These are phyloP conservation scores for Clathrus columnatus DNA, from an alignment of 768 basidiomycete genomes.

Conservation along the genomic window DNA sequence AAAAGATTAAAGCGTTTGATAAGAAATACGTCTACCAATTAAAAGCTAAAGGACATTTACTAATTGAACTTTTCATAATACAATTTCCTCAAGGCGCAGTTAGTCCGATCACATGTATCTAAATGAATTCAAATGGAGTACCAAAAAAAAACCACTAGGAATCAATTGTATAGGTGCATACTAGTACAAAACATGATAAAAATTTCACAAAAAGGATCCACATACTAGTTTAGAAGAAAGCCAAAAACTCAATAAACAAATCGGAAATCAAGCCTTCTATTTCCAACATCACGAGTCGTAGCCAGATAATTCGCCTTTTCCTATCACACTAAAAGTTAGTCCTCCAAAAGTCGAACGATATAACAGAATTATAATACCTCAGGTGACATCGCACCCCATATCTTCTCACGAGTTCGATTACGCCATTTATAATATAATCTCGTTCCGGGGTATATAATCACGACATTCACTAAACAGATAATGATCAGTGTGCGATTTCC, in stretches of 20 bases:
- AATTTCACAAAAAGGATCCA: no score
- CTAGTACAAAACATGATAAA: no score
- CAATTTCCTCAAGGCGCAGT: no score
- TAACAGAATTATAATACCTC: conserved; percentile 27
- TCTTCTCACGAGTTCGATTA: conserved; percentile 39
- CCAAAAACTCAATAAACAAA: conserved; percentile 39
- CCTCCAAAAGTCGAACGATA: not conserved
- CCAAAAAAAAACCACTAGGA: no score
- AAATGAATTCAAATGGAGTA: no score
- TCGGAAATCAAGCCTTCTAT: conserved; percentile 50
- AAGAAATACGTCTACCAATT: no score
- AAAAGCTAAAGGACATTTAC: no score
- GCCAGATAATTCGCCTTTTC: conserved; percentile 49
- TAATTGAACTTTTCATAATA: no score
- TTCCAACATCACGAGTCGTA: conserved; percentile 55
- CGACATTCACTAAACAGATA: conserved; percentile 42
- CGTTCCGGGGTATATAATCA: conserved; percentile 40
- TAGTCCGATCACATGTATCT: no score
- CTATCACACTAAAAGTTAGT: conserved; percentile 21
- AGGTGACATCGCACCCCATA: conserved; percentile 42
- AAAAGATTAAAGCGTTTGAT: no score
- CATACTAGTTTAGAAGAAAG: no score
- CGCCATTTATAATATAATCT: conserved; percentile 47
- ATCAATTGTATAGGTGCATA: no score
- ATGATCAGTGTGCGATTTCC: conserved; percentile 50